Evolutionary conservation across 1,284 basidiomycete species (phyloP).

Genomic region (Apiotrichum gracile): DNA sequence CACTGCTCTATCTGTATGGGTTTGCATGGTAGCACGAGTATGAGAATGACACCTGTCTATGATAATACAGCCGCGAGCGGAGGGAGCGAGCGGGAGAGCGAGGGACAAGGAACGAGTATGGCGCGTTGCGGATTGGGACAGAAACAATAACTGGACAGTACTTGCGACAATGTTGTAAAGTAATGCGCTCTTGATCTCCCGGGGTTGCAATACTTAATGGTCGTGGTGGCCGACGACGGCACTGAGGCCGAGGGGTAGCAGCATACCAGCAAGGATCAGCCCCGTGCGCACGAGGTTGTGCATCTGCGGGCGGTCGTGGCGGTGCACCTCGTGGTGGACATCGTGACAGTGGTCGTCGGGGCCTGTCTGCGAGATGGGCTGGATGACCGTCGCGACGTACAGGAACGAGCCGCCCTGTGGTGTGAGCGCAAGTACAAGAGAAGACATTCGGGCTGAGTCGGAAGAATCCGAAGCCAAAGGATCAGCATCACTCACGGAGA

Average conservation of each 20-base stretch:
- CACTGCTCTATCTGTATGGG: neutral
- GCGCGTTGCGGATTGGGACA: no score
- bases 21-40: no score
- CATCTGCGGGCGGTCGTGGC: conserved; percentile 48
- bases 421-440: neutral
- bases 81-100: neutral
- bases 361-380: conserved; percentile 53
- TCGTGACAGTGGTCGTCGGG: conserved; percentile 19
- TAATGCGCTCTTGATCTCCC: no score
- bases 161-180: no score
- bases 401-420: conserved; percentile 86
- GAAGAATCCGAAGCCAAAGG: no score
- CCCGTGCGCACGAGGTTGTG: conserved; percentile 50
- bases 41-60: neutral
- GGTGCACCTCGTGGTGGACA: conserved; percentile 28
- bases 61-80: conserved; percentile 1
- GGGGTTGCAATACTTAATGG: no score
- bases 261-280: conserved; percentile 63
- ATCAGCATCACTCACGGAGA: conserved; percentile 38
- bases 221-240: conserved; percentile 51
- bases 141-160: no score
- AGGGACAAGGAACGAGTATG: neutral
- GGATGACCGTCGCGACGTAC: conserved; percentile 86
- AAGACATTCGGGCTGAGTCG: neutral
- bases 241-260: conserved; percentile 58